These are phyloP conservation scores for Hawksworthiomyces lignivorus DNA, from an alignment of 2,329 filamentous ascomycete genomes.

Conservation along the genomic window DNA sequence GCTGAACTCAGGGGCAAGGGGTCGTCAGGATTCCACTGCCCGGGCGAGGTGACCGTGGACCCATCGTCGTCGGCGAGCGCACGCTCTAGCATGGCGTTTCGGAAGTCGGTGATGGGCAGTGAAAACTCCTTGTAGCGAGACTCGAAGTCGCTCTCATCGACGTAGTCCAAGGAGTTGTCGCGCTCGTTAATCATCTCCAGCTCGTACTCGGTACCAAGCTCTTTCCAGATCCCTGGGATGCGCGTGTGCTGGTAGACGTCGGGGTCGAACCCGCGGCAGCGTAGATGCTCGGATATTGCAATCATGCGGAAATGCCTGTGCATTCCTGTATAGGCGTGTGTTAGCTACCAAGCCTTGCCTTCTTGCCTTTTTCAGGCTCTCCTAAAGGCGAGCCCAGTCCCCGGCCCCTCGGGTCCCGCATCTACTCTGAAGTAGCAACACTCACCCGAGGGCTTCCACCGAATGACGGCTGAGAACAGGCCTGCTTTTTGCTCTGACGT, in stretches of 20 bases:
- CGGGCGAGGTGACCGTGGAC: conserved; percentile 14
- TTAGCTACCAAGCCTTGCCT: conserved; percentile 1
- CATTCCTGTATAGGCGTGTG: conserved; percentile 51
- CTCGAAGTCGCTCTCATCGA: conserved; percentile 10
- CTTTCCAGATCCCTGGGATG: conserved; percentile 87
- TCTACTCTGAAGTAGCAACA: no score
- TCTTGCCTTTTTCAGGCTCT: neutral
- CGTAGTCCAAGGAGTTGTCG: conserved; percentile 17
- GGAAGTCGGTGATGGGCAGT: conserved; percentile 16
- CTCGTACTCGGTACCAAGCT: conserved; percentile 78
- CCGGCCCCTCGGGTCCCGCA: neutral
- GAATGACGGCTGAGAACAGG: conserved; percentile 84
- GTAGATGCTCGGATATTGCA: conserved; percentile 70
- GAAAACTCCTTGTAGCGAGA: conserved; percentile 17
- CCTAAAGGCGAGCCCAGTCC: neutral
- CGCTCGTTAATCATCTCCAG: conserved; percentile 69
- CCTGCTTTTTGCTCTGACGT: conserved; percentile 93
- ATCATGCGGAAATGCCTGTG: conserved; percentile 93
- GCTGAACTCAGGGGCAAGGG: conserved; percentile 3
- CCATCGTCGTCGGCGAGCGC: conserved; percentile 9
- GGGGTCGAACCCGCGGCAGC: conserved; percentile 71
- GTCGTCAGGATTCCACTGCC: conserved; percentile 15
- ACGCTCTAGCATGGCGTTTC: conserved; percentile 15
- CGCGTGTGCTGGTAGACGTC: conserved; percentile 68
- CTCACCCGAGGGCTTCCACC: conserved; percentile 89